These are phyloP conservation scores for Nadsonia starkeyi-henricii DNA, from an alignment of 1,139 yeast genomes.

Conservation along the genomic window DNA sequence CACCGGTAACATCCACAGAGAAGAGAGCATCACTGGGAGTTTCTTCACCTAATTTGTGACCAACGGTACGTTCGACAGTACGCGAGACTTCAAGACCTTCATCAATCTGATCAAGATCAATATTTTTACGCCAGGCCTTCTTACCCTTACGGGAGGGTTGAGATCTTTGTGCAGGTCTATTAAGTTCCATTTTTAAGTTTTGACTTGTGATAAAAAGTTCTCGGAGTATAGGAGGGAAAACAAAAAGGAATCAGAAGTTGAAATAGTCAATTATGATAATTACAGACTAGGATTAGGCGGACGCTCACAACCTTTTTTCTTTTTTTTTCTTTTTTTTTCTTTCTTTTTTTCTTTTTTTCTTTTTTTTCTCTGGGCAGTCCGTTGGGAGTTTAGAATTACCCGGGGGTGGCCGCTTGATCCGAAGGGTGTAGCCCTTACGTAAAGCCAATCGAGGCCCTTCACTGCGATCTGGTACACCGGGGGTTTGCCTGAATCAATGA, in stretches of 20 bases:
- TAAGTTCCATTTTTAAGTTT: neutral
- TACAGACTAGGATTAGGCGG: neutral
- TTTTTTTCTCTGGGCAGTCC: no score
- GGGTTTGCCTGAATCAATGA: no score
- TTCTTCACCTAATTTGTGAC: conserved; percentile 24
- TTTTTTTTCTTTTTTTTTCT: neutral
- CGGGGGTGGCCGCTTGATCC: neutral
- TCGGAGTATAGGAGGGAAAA: neutral
- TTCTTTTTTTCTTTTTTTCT: neutral
- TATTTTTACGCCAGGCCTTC: conserved; percentile 91
- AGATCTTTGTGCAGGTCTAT: neutral
- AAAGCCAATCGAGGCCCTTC: no score
- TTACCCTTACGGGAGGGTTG: conserved; percentile 86
- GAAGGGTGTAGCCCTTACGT: no score
- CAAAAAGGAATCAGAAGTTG: neutral
- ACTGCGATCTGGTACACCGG: no score
- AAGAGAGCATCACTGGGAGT: conserved; percentile 35
- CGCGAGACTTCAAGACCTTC: conserved; percentile 52
- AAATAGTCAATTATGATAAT: no score
- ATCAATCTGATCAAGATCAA: conserved; percentile 71
- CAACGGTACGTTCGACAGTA: conserved; percentile 55
- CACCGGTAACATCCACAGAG: conserved; percentile 61
- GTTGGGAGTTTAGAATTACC: neutral
- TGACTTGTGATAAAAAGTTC: neutral
- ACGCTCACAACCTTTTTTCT: neutral